Evolutionary conservation across 148 eudicot species (phyloP).

Genomic region (Rhododendron kiyosumense): DNA sequence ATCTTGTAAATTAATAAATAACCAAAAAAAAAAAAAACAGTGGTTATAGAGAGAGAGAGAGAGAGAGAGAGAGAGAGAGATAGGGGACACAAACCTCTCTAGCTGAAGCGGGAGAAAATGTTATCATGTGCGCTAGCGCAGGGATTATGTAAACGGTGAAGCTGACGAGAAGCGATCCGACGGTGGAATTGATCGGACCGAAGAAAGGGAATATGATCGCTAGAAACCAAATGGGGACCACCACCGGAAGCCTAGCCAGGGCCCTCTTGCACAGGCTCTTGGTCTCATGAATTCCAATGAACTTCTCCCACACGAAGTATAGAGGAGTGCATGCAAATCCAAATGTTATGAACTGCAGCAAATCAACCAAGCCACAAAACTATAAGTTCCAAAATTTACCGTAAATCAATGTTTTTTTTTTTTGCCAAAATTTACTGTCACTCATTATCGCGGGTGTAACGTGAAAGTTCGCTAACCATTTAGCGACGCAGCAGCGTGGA

Average conservation of each 20-base stretch:
- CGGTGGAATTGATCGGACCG: slow-evolving; percentile 89
- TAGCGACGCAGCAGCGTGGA: too few relatives aligned
- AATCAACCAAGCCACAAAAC: neutral
- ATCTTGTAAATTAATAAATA: too few relatives aligned
- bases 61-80: too few relatives aligned
- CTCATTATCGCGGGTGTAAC: too few relatives aligned
- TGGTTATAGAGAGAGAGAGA: too few relatives aligned
- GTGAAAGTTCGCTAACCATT: too few relatives aligned
- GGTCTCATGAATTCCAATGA: slow-evolving; percentile 56
- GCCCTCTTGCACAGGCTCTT: slow-evolving; percentile 62
- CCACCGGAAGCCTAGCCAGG: slow-evolving; percentile 68
- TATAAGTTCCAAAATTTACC: neutral
- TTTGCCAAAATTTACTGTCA: too few relatives aligned
- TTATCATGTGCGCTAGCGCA: slow-evolving; percentile 70
- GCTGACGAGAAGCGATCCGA: slow-evolving; percentile 77
- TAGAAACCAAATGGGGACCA: slow-evolving; percentile 70
- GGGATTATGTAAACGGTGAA: slow-evolving; percentile 88
- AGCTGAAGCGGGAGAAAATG: slow-evolving; percentile 50
- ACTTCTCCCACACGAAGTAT: slow-evolving; percentile 83
- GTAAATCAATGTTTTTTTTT: too few relatives aligned
- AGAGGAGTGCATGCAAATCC: slow-evolving; percentile 88
- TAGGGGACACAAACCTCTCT: slow-evolving; percentile 37
- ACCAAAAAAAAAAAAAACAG: too few relatives aligned
- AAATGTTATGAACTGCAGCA: slow-evolving; percentile 70
- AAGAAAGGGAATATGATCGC: slow-evolving; percentile 87